Evolutionary conservation across 1,284 basidiomycete species (phyloP), one percentile per base, ranked within the genome.

Genomic region (Microbotryum saponariae): DNA sequence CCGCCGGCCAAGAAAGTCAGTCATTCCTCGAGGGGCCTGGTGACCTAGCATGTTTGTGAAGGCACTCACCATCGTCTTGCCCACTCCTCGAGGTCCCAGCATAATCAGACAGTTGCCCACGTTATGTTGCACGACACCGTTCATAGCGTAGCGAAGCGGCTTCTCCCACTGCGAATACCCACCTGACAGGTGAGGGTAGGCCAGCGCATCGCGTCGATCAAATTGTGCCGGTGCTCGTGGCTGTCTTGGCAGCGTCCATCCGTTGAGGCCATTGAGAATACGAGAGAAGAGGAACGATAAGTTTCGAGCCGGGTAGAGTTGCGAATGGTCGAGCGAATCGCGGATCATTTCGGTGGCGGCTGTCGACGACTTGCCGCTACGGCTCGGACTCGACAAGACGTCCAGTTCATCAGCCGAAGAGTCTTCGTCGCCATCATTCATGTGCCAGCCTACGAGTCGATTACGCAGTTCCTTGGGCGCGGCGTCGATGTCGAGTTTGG

Each of bases 41-140:
- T 16, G 37, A 42, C 16, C 37, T 12, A 42, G 16, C 23, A 31
- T 10, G 27, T 27, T 27, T 27, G n/a, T 9, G 10, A 16, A 6
- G 21, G 12, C 14, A 47, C 64, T 45, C 46, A 70, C 65, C 54
- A 69, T 65, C 2, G 65, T 67, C 51, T 73, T 73, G 4, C 71
- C 71, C 2, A 69, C 68, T 8, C 70, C 70, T n/a, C 71, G 44
- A 37, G 67, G 64, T 1, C 71, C 71, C 9, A 73, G 56, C 0
- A 73, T 52, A 53, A 73, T 60, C 20, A 72, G 49, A 37, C 70
- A 69, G 47, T 73, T 72, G 3, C 71, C 71, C 58, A 68, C 69
- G 16, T 67, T 68, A n/a, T 71, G 63, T 42, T 53, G 55, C 1
- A 73, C 63, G 29, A 69, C 69, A n/a, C 71, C 59, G 25, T 71